Percentiles rank a stretch among this genome's conserved stretches.
phyloP scores from a whole-genome alignment of 805 yeast species.

The Zygosaccharomyces gambellarensis region DNA sequence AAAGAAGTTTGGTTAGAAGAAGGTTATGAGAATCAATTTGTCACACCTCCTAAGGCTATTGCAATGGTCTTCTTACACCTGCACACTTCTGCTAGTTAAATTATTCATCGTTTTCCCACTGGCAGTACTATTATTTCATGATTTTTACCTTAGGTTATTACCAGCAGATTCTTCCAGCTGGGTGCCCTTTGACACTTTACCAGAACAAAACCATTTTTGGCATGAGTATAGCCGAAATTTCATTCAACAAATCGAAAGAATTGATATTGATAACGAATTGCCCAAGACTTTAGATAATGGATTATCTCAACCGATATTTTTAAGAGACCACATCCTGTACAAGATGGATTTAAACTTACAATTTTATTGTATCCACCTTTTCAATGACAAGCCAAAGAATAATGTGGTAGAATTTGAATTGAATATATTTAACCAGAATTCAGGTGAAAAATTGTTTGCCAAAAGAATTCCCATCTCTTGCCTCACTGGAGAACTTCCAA shows the following conservation, averaged over 20 bases:
- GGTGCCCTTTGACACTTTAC: slow-evolving; percentile 20
- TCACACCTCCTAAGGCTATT: slow-evolving; percentile 28
- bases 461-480: slow-evolving; percentile 15
- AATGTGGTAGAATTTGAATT: slow-evolving; percentile 7
- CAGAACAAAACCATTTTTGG: not conserved
- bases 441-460: slow-evolving; percentile 5
- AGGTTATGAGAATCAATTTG: slow-evolving; percentile 26
- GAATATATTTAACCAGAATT: slow-evolving; percentile 1
- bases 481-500: slow-evolving; percentile 10
- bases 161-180: slow-evolving; percentile 29
- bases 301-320: slow-evolving; percentile 17
- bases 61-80: slow-evolving; percentile 27
- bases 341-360: slow-evolving; percentile 24
- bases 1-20: not conserved
- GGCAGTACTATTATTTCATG: slow-evolving; percentile 27
- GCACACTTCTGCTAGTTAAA: slow-evolving; percentile 19
- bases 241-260: slow-evolving; percentile 14
- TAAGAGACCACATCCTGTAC: slow-evolving; percentile 24
- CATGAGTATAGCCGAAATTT: slow-evolving; percentile 5
- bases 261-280: slow-evolving; percentile 14
- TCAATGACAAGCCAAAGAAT: not conserved
- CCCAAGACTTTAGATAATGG: slow-evolving; percentile 25
- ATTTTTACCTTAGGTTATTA: slow-evolving; percentile 25
- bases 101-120: slow-evolving; percentile 27
- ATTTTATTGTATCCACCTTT: slow-evolving; percentile 20